A percentile compares a stretch with the other conserved stretches of the same genome.
phyloP scores from a whole-genome alignment of 306 rosid genomes.

The Arachis stenosperma region DNA sequence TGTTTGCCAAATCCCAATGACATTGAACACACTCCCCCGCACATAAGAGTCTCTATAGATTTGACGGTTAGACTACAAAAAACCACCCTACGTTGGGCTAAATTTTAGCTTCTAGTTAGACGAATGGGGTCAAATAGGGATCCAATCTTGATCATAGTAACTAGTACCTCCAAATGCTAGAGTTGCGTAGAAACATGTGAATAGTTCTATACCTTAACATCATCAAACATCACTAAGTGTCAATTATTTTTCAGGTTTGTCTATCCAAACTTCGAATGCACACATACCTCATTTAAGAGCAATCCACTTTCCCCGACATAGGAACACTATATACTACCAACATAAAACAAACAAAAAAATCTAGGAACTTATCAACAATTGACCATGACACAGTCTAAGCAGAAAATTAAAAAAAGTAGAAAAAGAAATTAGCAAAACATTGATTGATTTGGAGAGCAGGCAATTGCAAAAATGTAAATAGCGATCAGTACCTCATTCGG shows the following conservation, averaged over 20 bases:
- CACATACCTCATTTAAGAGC: background rate
- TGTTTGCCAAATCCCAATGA: too few relatives aligned
- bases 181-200: too few relatives aligned
- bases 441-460: slow-evolving; percentile 16
- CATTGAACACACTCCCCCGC: too few relatives aligned
- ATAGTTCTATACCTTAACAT: too few relatives aligned
- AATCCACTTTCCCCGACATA: background rate
- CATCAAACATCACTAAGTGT: background rate
- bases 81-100: too few relatives aligned
- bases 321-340: background rate
- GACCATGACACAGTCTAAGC: background rate
- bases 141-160: too few relatives aligned
- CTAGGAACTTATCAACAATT: background rate
- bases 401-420: slow-evolving; percentile 14
- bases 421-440: slow-evolving; percentile 6
- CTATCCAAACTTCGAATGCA: background rate
- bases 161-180: too few relatives aligned
- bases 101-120: too few relatives aligned
- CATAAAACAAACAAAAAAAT: background rate
- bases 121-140: too few relatives aligned
- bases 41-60: too few relatives aligned
- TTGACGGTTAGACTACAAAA: too few relatives aligned
- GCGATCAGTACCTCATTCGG: slow-evolving; percentile 74
- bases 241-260: background rate
- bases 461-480: background rate